phyloP scores from a whole-genome alignment of 441 rosid species.

The Geranium incanum region DNA sequence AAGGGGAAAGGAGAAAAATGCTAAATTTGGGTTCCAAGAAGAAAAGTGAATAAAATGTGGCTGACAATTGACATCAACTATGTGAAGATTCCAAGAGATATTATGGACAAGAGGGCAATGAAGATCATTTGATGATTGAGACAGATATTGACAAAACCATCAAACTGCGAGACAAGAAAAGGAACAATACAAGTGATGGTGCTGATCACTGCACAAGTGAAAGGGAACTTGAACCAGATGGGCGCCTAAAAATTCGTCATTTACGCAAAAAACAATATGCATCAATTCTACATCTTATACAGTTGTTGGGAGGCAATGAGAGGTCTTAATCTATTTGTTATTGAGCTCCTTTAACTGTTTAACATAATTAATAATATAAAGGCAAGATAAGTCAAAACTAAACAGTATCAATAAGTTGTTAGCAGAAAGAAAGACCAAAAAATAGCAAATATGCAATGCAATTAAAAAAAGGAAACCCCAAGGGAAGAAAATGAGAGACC shows the following conservation, averaged over 20 bases:
- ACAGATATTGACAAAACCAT: background rate
- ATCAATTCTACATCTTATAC: background rate
- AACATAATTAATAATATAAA: background rate
- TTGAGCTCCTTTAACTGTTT: background rate
- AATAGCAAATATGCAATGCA: background rate
- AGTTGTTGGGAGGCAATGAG: background rate
- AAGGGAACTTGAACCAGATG: background rate
- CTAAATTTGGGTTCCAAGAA: background rate
- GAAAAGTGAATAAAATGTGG: background rate
- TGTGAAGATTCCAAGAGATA: background rate
- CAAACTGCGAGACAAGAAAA: background rate
- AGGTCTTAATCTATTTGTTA: background rate
- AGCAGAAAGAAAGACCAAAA: slow-evolving; percentile 8
- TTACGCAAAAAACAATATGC: background rate
- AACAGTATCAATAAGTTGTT: background rate
- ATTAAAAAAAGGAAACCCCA: background rate
- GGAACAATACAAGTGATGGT: slow-evolving; percentile 1
- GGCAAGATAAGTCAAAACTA: background rate
- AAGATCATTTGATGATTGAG: background rate
- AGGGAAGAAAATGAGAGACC: slow-evolving; percentile 35
- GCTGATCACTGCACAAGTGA: background rate
- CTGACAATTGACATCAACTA: background rate
- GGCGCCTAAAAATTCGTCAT: background rate
- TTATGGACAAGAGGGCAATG: background rate
- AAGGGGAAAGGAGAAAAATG: background rate